phyloP scores from a whole-genome alignment of 805 yeast species.

The Cyberlindnera xylosilytica region DNA sequence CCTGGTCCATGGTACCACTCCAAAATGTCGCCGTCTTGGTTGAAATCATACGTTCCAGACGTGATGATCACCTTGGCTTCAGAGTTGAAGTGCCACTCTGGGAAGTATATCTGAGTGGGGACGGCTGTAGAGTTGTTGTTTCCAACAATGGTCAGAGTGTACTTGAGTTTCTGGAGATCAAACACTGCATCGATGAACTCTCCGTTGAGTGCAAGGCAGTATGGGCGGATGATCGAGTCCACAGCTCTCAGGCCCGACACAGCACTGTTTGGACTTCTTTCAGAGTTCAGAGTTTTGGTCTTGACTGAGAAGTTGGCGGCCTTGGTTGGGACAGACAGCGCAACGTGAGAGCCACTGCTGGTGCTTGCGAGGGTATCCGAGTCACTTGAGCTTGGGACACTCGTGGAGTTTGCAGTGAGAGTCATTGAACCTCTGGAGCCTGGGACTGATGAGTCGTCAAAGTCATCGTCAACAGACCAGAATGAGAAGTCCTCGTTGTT shows the following conservation, averaged over 20 bases:
- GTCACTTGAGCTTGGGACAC: not conserved
- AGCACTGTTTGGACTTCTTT: not conserved
- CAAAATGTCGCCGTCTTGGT: conserved; percentile 47
- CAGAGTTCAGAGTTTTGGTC: not conserved
- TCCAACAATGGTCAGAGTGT: conserved; percentile 44
- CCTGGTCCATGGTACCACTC: conserved; percentile 68
- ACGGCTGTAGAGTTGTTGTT: conserved; percentile 15
- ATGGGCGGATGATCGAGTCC: conserved; percentile 76
- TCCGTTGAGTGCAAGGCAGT: conserved; percentile 64
- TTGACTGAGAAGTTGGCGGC: not conserved
- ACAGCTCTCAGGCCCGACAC: conserved; percentile 65
- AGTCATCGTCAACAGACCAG: conserved; percentile 65
- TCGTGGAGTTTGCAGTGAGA: not conserved
- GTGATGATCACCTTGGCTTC: conserved; percentile 48
- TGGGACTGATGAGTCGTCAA: conserved; percentile 10
- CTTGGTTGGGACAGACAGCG: not conserved
- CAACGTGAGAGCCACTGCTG: conserved; percentile 2
- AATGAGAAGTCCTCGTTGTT: conserved; percentile 91
- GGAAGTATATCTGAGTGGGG: conserved; percentile 66
- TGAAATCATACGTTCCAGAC: conserved; percentile 54
- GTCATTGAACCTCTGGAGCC: conserved; percentile 6
- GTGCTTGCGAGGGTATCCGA: conserved; percentile 5
- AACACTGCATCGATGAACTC: conserved; percentile 51
- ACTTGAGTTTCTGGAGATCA: conserved; percentile 47
- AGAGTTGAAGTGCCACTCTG: conserved; percentile 64